Conservation (phyloP, 805 yeast species). For the Pichia cephalocereana region DNA sequence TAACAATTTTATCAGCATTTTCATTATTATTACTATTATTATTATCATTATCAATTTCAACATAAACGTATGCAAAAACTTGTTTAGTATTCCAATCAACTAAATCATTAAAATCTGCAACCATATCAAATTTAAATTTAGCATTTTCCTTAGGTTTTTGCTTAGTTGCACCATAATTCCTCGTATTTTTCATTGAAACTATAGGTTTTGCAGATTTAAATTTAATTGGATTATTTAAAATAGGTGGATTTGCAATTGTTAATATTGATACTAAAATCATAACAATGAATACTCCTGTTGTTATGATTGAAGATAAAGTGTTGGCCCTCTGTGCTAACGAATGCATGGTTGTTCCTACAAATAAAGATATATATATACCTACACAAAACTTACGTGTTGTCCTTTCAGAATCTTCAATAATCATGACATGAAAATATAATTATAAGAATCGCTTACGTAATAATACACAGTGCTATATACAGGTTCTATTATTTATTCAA, state of each 20-base stretch:
- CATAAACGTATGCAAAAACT: slow-evolving; percentile 84
- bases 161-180: slow-evolving; percentile 47
- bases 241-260: neutral
- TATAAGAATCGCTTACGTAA: too few species aligned
- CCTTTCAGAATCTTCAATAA: too few species aligned
- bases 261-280: slow-evolving; percentile 38
- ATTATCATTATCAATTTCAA: slow-evolving; percentile 39
- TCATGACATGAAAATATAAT: too few species aligned
- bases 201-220: slow-evolving; percentile 20
- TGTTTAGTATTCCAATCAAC: slow-evolving; percentile 98
- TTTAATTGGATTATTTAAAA: slow-evolving; percentile 40
- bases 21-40: slow-evolving; percentile 2
- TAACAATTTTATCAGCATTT: slow-evolving; percentile 44
- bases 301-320: slow-evolving; percentile 21
- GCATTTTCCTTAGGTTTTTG: slow-evolving; percentile 72
- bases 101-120: slow-evolving; percentile 63
- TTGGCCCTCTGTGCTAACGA: slow-evolving; percentile 6
- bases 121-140: slow-evolving; percentile 61
- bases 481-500: too few species aligned
- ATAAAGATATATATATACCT: too few species aligned
- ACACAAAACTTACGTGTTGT: too few species aligned
- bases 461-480: too few species aligned
- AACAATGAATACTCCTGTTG: slow-evolving; percentile 42
- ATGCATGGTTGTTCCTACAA: slow-evolving; percentile 1
- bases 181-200: slow-evolving; percentile 15